These are phyloP conservation scores for Talaromyces sp. DNA, from an alignment of 2,329 filamentous ascomycete species.

Conservation along the genomic window DNA sequence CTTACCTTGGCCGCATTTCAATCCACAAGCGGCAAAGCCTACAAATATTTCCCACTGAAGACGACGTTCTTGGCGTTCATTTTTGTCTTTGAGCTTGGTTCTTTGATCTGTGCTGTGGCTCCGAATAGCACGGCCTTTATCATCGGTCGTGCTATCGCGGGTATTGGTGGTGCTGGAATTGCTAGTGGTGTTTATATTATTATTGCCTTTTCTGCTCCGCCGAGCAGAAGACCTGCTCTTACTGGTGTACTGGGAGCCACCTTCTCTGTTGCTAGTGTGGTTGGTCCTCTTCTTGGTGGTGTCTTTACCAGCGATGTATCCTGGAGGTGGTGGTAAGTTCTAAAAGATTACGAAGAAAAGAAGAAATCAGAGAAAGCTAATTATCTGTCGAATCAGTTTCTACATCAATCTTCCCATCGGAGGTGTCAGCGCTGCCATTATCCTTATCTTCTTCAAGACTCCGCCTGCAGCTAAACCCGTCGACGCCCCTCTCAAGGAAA, in stretches of 20 bases:
- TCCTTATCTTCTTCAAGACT: constrained; percentile 24
- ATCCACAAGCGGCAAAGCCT: constrained; percentile 28
- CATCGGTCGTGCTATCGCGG: constrained; percentile 35
- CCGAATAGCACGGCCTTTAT: constrained; percentile 32
- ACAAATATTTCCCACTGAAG: constrained; percentile 31
- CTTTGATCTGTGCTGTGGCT: constrained; percentile 37
- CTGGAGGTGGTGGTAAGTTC: constrained; percentile 40
- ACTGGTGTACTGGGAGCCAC: constrained; percentile 47
- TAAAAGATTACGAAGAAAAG: too few species aligned
- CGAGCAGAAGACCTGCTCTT: constrained; percentile 12
- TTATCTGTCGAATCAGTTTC: constrained; percentile 18
- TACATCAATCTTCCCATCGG: constrained; percentile 35
- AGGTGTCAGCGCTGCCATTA: constrained; percentile 21
- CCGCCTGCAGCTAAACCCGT: constrained; percentile 16
- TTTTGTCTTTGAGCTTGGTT: constrained; percentile 39
- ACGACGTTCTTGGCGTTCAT: constrained; percentile 32
- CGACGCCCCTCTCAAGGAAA: constrained; percentile 17
- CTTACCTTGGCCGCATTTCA: constrained; percentile 32
- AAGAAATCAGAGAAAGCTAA: not conserved
- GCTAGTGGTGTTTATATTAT: constrained; percentile 26
- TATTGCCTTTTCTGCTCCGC: constrained; percentile 20
- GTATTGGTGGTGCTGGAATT: constrained; percentile 32
- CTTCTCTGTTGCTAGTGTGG: constrained; percentile 46
- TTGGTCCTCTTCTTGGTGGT: constrained; percentile 45
- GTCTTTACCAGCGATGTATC: constrained; percentile 42